Evolutionary conservation across 805 yeast species (phyloP), one percentile per base, ranked within the genome.

Genomic region (Saccharomycopsis guyanensis): DNA sequence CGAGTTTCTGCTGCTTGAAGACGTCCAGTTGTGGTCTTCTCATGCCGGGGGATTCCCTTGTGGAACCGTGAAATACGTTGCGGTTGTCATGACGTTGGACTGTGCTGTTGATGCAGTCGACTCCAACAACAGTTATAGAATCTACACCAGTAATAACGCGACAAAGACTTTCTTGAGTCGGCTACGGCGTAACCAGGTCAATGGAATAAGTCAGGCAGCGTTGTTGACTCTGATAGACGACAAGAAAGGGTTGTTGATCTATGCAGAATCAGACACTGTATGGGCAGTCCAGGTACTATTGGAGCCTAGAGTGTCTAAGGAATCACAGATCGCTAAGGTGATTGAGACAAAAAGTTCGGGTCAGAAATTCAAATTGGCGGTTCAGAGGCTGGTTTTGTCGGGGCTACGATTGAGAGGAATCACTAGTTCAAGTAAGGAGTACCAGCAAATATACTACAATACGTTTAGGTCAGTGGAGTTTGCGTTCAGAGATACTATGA

Each of bases 371-470:
- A 48, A 39, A 25, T 4, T 43, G 3, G 41, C 45, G 3, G 18
- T 47, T 4, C 45, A 43, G 39, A 35, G 45, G 18, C 20, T 29
- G 23, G 37, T 49, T 10, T 33, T 45, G 2, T 45, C 50, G 12
- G 52, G 50, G 13, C 44, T 49, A 4, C 32, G 52, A 10, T 34
- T 49, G 6, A 15, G 44, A n/a, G 52, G 52, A 22, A 45, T 49
- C 16, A 46, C 42, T 20, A 31, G 42, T 4, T n/a, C 42, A 7
- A 45, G 40, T 16, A 13, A 38, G 6, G 50, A 45, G 24, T 49
- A 45, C 23, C 31, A 46, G 20, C 41, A 39, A 2, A 3, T 49
- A 18, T 49, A 46, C 31, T 41, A 20, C 16, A 45, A 42, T 34
- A 49, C 52, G 24, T 49, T 35, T 20, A 24, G 25, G n/a, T 40